Percentiles rank a stretch among this genome's conserved stretches.
Evolutionary conservation across 768 basidiomycete species (phyloP).

Genomic region (Tephrocybe sp.): DNA sequence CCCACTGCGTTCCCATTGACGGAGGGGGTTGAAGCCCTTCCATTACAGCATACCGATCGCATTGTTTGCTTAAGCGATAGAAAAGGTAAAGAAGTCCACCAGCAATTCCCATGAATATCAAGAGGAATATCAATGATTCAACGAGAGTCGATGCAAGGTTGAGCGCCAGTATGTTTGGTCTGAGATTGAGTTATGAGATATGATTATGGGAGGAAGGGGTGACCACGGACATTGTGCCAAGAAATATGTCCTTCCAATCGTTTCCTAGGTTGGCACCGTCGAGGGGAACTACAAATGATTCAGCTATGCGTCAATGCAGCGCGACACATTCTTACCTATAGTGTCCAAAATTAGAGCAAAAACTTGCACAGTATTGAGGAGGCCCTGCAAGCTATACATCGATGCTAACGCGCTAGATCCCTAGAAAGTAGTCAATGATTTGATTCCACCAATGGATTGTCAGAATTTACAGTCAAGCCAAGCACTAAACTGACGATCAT

Average conservation of each 20-base stretch:
- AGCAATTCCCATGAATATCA: constrained; percentile 54
- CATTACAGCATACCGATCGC: constrained; percentile 43
- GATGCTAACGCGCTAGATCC: constrained; percentile 68
- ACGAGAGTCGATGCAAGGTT: constrained; percentile 64
- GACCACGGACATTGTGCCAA: constrained; percentile 61
- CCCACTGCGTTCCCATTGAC: constrained; percentile 43
- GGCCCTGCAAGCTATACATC: constrained; percentile 69
- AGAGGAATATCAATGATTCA: constrained; percentile 58
- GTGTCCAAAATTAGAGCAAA: constrained; percentile 70
- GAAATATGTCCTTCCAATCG: constrained; percentile 56
- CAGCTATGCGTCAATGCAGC: neutral
- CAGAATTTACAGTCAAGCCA: constrained; percentile 48
- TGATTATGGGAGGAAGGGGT: neutral
- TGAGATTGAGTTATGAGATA: constrained; percentile 21
- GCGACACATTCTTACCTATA: constrained; percentile 39
- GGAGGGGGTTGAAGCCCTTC: constrained; percentile 54
- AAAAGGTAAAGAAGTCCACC: constrained; percentile 57
- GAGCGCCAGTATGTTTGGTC: constrained; percentile 72
- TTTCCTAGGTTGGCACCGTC: constrained; percentile 33
- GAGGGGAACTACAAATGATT: constrained; percentile 32
- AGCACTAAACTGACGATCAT: constrained; percentile 43
- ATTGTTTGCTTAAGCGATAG: constrained; percentile 43
- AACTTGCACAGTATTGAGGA: constrained; percentile 66
- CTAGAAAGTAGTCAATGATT: constrained; percentile 28
- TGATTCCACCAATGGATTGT: neutral